A percentile compares a stretch with the other conserved stretches of the same genome.
These are phyloP conservation scores for Ensete glaucum DNA, from an alignment of 176 grass and related monocot genomes.

Conservation along the genomic window DNA sequence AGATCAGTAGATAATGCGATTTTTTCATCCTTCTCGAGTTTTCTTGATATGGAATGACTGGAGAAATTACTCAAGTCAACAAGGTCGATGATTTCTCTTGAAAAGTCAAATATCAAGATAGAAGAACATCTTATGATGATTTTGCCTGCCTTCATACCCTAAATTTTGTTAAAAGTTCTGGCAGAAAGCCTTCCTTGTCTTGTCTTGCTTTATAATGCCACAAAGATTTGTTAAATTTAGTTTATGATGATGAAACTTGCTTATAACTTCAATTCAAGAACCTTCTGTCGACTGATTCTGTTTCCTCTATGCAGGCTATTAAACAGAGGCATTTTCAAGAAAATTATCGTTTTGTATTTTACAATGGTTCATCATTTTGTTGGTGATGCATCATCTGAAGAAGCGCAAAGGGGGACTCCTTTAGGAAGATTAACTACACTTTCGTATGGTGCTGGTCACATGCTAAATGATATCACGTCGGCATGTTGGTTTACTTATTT, in stretches of 20 bases:
- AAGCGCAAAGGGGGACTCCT: conserved; percentile 33
- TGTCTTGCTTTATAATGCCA: too few relatives aligned
- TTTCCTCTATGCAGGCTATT: neutral
- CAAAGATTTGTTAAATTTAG: too few relatives aligned
- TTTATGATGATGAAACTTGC: neutral
- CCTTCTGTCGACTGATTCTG: neutral
- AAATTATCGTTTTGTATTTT: conserved; percentile 13
- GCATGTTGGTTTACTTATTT: conserved; percentile 97
- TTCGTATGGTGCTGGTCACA: conserved; percentile 91
- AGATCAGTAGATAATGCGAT: too few relatives aligned
- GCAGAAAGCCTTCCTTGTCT: too few relatives aligned
- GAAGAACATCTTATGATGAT: too few relatives aligned
- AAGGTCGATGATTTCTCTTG: too few relatives aligned
- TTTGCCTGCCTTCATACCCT: too few relatives aligned
- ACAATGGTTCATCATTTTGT: conserved; percentile 51
- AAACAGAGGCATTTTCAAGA: neutral
- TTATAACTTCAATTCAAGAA: neutral
- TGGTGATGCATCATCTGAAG: conserved; percentile 20
- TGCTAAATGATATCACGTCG: conserved; percentile 97
- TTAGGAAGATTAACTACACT: conserved; percentile 60
- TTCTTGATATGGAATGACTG: too few relatives aligned
- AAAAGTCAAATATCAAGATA: too few relatives aligned
- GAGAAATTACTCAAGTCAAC: too few relatives aligned
- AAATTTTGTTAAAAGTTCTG: too few relatives aligned
- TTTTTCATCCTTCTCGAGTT: too few relatives aligned